These are phyloP conservation scores for Podospora comata DNA, from an alignment of 495 filamentous ascomycete species.

Conservation along the genomic window DNA sequence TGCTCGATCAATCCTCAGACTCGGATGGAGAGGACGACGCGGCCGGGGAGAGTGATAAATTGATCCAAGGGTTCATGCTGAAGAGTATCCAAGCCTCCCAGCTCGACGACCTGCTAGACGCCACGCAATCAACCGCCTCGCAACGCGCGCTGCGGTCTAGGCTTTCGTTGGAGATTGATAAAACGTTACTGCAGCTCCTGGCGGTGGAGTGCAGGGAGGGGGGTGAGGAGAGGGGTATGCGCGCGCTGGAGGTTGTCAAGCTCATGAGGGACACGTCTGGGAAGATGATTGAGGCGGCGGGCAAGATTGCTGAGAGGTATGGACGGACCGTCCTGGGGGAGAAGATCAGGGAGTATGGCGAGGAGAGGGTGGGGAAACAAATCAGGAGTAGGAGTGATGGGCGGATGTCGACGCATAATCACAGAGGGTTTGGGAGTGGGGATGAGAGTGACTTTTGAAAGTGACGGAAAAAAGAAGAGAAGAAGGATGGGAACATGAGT, in stretches of 20 bases:
- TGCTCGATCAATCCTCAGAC: conserved; percentile 18
- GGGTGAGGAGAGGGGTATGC: conserved; percentile 82
- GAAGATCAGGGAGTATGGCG: conserved; percentile 79
- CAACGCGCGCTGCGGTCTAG: conserved; percentile 67
- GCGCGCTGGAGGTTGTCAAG: conserved; percentile 76
- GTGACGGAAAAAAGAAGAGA: not conserved
- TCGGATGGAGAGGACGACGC: conserved; percentile 30
- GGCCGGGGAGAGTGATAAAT: conserved; percentile 41
- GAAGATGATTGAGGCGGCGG: conserved; percentile 80
- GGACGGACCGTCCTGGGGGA: conserved; percentile 71
- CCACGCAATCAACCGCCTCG: conserved; percentile 45
- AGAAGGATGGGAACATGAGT: not conserved
- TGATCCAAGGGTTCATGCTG: conserved; percentile 81
- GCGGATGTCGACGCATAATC: not conserved
- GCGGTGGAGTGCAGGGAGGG: conserved; percentile 86
- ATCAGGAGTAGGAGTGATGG: conserved; percentile 42
- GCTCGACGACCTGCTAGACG: conserved; percentile 64
- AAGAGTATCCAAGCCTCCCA: conserved; percentile 66
- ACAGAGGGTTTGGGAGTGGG: conserved; percentile 4
- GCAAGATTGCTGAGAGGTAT: conserved; percentile 78
- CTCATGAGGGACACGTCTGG: conserved; percentile 76
- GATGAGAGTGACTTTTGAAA: conserved; percentile 17
- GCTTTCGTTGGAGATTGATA: conserved; percentile 78
- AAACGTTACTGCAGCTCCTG: conserved; percentile 82
- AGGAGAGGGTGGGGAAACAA: conserved; percentile 55